Conservation (phyloP, 345 rosid species). For the Raphanus sativus region DNA sequence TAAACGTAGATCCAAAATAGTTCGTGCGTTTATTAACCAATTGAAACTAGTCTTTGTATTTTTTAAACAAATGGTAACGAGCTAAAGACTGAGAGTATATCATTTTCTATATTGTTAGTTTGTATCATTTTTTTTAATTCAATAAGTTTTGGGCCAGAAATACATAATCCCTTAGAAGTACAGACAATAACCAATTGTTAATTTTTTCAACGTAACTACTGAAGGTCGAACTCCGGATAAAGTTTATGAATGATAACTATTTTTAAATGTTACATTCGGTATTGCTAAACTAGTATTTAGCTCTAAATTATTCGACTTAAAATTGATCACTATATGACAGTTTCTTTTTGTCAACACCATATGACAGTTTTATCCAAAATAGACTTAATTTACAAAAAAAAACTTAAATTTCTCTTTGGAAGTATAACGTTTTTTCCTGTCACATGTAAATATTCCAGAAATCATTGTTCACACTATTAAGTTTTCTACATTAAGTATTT, state of each 20-base stretch:
- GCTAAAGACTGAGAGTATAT: not conserved
- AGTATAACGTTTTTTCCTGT: not conserved
- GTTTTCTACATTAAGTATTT: not conserved
- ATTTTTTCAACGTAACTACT: not conserved
- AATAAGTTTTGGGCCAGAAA: not conserved
- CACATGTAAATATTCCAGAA: not conserved
- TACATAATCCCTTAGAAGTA: too few relatives aligned
- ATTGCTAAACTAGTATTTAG: not conserved
- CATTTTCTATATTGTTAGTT: not conserved
- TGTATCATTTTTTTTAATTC: not conserved
- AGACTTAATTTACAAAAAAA: not conserved
- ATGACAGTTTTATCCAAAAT: too few relatives aligned
- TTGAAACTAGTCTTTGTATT: too few relatives aligned
- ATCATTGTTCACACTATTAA: not conserved
- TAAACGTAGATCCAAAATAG: too few relatives aligned
- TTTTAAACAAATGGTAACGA: too few relatives aligned
- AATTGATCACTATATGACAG: too few relatives aligned
- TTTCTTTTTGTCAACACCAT: too few relatives aligned
- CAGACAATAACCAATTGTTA: not conserved
- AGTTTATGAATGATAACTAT: not conserved
- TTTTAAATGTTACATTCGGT: not conserved
- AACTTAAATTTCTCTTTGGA: not conserved
- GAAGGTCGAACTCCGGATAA: not conserved
- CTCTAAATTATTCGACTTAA: too few relatives aligned
- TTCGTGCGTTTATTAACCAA: too few relatives aligned